Evolutionary conservation across 148 eudicot species (phyloP).

Genomic region (Amaranthus hypochondriacus): DNA sequence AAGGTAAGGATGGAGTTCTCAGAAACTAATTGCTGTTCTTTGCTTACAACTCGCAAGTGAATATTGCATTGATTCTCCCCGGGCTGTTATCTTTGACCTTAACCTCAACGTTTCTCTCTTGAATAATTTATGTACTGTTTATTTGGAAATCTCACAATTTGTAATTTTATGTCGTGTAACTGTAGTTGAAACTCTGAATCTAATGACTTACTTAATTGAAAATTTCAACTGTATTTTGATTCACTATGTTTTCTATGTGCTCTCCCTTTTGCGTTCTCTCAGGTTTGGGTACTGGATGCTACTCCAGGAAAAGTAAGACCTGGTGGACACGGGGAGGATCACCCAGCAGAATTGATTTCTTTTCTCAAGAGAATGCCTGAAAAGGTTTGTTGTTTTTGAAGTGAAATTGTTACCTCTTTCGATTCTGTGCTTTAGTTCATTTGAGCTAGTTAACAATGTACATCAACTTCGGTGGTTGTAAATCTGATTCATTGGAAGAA

Average conservation of each 20-base stretch:
- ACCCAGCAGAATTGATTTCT: constrained; percentile 76
- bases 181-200: constrained; percentile 3
- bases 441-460: not conserved
- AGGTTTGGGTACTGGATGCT: constrained; percentile 96
- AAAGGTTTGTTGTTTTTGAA: constrained; percentile 42
- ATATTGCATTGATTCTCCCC: not conserved
- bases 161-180: not conserved
- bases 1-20: constrained; percentile 44
- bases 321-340: constrained; percentile 85
- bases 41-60: not conserved
- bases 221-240: not conserved
- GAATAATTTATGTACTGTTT: not conserved
- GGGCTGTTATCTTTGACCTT: not conserved
- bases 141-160: not conserved
- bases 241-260: constrained; percentile 7
- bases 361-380: constrained; percentile 58
- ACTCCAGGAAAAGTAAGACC: constrained; percentile 91
- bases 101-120: not conserved
- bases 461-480: too few species aligned
- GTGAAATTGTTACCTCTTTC: not conserved
- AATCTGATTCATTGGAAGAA: too few species aligned
- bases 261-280: constrained; percentile 2
- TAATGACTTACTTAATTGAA: not conserved
- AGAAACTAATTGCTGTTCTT: not conserved
- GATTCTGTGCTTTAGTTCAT: constrained; percentile 7